phyloP scores from a whole-genome alignment of 352 stramenopile genomes.

The Pilasporangium apinafurcum region DNA sequence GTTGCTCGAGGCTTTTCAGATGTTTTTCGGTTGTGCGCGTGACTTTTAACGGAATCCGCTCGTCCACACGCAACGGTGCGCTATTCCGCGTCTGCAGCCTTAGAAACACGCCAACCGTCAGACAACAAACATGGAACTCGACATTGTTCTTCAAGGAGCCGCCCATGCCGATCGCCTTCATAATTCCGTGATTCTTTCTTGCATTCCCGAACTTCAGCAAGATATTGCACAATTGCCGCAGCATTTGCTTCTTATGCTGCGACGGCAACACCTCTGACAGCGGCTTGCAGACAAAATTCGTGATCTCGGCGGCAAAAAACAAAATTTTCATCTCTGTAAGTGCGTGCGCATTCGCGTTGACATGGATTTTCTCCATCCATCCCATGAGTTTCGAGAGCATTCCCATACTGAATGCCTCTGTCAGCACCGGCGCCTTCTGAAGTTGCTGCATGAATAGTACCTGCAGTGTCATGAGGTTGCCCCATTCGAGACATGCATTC shows the following conservation, averaged over 20 bases:
- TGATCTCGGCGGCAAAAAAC: slow-evolving; percentile 70
- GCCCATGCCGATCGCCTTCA: slow-evolving; percentile 81
- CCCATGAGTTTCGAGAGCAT: slow-evolving; percentile 64
- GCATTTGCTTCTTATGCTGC: slow-evolving; percentile 70
- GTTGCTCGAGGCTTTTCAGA: slow-evolving; percentile 52
- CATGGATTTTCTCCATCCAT: slow-evolving; percentile 67
- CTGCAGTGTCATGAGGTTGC: slow-evolving; percentile 72
- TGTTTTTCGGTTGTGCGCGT: slow-evolving; percentile 81
- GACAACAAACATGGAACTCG: slow-evolving; percentile 75
- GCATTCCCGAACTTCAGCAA: slow-evolving; percentile 61
- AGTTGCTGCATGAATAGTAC: slow-evolving; percentile 77
- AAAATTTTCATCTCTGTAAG: slow-evolving; percentile 80
- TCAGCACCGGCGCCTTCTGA: slow-evolving; percentile 47
- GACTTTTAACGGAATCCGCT: slow-evolving; percentile 74
- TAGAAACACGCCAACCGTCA: slow-evolving; percentile 71
- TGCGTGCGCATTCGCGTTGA: slow-evolving; percentile 23
- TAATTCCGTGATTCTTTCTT: slow-evolving; percentile 72
- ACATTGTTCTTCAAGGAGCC: slow-evolving; percentile 67
- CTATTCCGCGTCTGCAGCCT: slow-evolving; percentile 71
- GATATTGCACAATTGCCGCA: slow-evolving; percentile 57
- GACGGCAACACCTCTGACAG: slow-evolving; percentile 51
- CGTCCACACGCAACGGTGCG: slow-evolving; percentile 57
- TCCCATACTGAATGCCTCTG: slow-evolving; percentile 58
- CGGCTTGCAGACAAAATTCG: slow-evolving; percentile 60
- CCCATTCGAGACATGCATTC: slow-evolving; percentile 51